Evolutionary conservation across 768 basidiomycete species (phyloP), one percentile per base, ranked within the genome.

Genomic region (Suillus ampliporus): DNA sequence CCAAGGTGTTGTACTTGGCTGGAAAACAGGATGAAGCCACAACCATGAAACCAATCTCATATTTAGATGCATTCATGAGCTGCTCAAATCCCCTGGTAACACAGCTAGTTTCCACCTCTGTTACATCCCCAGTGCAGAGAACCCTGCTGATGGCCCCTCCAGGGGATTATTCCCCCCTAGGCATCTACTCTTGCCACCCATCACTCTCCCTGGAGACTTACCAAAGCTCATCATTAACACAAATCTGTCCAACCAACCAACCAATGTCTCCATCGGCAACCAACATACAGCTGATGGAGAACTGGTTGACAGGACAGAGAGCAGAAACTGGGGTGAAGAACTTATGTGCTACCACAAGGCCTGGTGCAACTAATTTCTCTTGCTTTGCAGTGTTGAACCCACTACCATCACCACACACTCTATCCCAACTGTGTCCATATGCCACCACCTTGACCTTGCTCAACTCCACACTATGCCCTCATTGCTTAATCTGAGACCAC

Each of bases 1-100:
- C 67, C 28, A 60, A 13, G 78, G 79, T 0, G 71, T 80, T 19
- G 71, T 81, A 26, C 68, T 76, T 40, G 77, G 76, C 0, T 79
- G 78, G 76, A 67, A 68, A 67, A 78, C 73, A 1, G 71, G 74
- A 0, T 46, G 71, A 2, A 79, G 77, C 56, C 35, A 10, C 9
- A 67, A 67, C 58, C 19, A 7, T 2, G 48, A 21, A 15, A 60
- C 60, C 40, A 64, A 67, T 44, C 13, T 47, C 4, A 44, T 65
- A 14, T 66, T 66, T 52, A 62, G 47, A 17, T 51, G 60, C 0
- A 28, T 66, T 0, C 65, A 65, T n/a, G 19, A 59, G 8, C 5
- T 1, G 31, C 44, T 62, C 15, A 8, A 60, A 41, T 9, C 23
- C 35, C 38, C 48, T 19, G 0, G 5, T 9, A 2, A 46, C 0